Evolutionary conservation across 2,329 filamentous ascomycete genomes (phyloP), one percentile per base, ranked within the genome.

Genomic region (Cyclaneusma minus): DNA sequence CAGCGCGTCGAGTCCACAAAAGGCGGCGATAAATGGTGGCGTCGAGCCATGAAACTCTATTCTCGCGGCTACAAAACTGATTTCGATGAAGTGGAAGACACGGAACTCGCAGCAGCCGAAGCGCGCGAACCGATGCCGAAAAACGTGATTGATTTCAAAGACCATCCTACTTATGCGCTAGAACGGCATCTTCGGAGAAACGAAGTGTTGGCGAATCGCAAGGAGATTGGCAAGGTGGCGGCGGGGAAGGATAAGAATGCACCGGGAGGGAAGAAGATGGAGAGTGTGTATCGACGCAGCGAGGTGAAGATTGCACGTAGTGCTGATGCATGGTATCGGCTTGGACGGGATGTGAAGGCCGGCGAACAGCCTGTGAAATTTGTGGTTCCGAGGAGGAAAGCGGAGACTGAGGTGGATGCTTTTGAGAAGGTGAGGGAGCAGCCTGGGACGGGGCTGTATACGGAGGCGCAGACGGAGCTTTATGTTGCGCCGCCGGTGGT

Each of bases 271-370:
- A 47, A 43, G 29, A 45, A 40, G 27, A 54, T 87, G 34, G 85
- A 93, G 47, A 68, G 69, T 27, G 75, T 98, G 0, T 98, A 82
- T 46, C 71, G 85, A 13, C 68, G 89, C 3, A 64, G 62, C 24
- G 82, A 95, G 45, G 82, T 98, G 0, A 72, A 81, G 27, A 43
- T 71, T 4, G 83, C 83, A 2, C 68, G 74, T 34, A 91, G 73
- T 34, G 73, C 71, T 3, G 83, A 92, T 38, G 83, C 79, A 35
- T 98, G 89, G 91, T 94, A 89, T 49, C 72, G 85, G 3, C 54
- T 87, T 32, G 89, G 89, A 0, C 65, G 83, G 14, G 75, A 84
- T 35, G 69, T 98, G 6, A 81, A 71, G 37, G 54, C 68, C 0
- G 71, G 77, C 9, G 81, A 93, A 47, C 76, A 89, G 29, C 82